A percentile compares a stretch with the other conserved stretches of the same genome.
Evolutionary conservation across 805 yeast species (phyloP).

Genomic region (Saccharomycopsis sp.): DNA sequence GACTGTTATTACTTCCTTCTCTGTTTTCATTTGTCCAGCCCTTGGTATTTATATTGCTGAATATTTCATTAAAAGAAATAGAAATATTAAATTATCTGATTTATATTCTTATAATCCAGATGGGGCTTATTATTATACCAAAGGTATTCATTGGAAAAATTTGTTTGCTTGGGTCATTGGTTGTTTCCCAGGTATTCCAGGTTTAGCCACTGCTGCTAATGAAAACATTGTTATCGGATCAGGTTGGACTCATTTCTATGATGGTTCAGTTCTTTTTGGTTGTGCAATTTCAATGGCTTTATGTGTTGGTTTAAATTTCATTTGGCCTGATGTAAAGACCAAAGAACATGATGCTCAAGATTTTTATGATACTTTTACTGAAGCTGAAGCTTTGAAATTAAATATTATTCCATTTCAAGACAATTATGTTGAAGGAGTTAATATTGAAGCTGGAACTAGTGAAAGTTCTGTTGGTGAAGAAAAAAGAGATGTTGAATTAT

Average conservation of each 20-base stretch:
- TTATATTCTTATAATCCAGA: conserved; percentile 25
- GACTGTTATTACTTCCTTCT: conserved; percentile 27
- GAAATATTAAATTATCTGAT: conserved; percentile 31
- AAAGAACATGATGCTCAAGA: conserved; percentile 21
- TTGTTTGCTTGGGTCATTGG: conserved; percentile 23
- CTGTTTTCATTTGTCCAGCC: conserved; percentile 31
- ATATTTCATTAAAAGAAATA: conserved; percentile 27
- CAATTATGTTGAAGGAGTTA: not conserved
- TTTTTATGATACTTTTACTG: conserved; percentile 23
- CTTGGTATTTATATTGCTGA: conserved; percentile 30
- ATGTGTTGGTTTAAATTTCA: conserved; percentile 20
- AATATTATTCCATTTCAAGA: conserved; percentile 18
- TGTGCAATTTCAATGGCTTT: conserved; percentile 23
- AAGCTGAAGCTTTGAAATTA: conserved; percentile 22
- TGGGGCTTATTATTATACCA: conserved; percentile 30
- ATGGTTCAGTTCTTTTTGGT: conserved; percentile 25
- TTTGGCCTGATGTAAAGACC: conserved; percentile 21
- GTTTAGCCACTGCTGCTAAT: conserved; percentile 21
- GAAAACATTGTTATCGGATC: conserved; percentile 27
- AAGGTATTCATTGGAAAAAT: conserved; percentile 28
- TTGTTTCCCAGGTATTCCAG: conserved; percentile 31
- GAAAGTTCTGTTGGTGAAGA: no score
- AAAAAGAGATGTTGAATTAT: no score
- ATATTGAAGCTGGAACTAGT: no score
- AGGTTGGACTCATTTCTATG: conserved; percentile 23